phyloP scores from a whole-genome alignment of 306 rosid genomes.

The Cucumis hystrix region DNA sequence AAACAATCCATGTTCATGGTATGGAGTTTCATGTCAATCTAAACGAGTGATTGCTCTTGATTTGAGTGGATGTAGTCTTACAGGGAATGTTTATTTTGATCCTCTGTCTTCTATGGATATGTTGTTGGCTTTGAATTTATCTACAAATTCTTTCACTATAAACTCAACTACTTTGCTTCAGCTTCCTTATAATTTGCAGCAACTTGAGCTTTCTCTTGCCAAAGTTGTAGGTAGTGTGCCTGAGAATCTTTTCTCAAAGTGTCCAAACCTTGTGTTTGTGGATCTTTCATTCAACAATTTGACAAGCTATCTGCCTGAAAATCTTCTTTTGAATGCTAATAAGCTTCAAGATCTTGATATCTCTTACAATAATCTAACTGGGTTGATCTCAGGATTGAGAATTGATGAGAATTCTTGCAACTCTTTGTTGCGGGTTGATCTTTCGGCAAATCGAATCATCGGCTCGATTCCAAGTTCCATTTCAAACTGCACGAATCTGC shows the following conservation, averaged over 20 bases:
- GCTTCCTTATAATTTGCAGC: slow-evolving; percentile 57
- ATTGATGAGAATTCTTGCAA: slow-evolving; percentile 34
- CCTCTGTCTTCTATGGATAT: slow-evolving; percentile 47
- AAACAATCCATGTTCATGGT: slow-evolving; percentile 62
- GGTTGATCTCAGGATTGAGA: slow-evolving; percentile 49
- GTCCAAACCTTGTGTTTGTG: slow-evolving; percentile 58
- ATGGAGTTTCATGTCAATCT: slow-evolving; percentile 61
- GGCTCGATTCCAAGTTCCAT: slow-evolving; percentile 56
- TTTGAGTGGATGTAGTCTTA: slow-evolving; percentile 32
- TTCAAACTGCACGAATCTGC: slow-evolving; percentile 64
- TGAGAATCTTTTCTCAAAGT: slow-evolving; percentile 38
- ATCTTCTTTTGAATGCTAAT: slow-evolving; percentile 32
- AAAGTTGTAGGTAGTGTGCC: slow-evolving; percentile 56
- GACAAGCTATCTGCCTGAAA: slow-evolving; percentile 59
- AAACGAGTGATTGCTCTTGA: slow-evolving; percentile 61
- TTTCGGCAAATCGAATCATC: slow-evolving; percentile 47
- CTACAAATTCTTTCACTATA: slow-evolving; percentile 45
- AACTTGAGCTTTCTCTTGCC: slow-evolving; percentile 64
- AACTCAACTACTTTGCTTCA: slow-evolving; percentile 70
- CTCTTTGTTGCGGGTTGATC: slow-evolving; percentile 50
- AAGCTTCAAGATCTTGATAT: slow-evolving; percentile 63
- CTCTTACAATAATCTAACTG: slow-evolving; percentile 71
- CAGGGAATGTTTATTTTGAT: slow-evolving; percentile 43
- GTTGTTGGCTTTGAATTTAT: slow-evolving; percentile 53
- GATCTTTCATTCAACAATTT: slow-evolving; percentile 67